Evolutionary conservation across 129 eudicot species (phyloP), one percentile per base, ranked within the genome.

Genomic region (Logfia minima): DNA sequence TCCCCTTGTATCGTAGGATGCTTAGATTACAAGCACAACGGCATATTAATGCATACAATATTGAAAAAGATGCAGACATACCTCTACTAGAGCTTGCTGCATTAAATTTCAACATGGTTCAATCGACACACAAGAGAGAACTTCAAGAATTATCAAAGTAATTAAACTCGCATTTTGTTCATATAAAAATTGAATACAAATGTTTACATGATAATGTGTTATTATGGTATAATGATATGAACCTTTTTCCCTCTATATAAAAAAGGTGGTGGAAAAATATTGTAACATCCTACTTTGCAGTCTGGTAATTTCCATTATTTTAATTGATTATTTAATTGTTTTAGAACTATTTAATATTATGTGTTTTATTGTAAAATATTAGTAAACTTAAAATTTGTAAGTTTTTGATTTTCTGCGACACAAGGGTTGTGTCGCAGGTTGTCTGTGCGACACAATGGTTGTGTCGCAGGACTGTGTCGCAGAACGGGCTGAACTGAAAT

Each of bases 1-100:
- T 61, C 31, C 67, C 67, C 35, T 23, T 61, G 18, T 61, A 61
- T 23, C 67, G 34, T 26, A 62, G 67, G 67, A 24, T 62, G 67
- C 35, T 24, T 24, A 62, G 67, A 62, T 11, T 23, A 62, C 18
- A 62, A 23, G 34, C 67, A 0, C 6, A 8, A 2, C 0, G 67
- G 35, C 2, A 62, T 24, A 62, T 62, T 62, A 11, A 62, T 4
- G 17, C 35, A 4, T 62, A 62, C 17, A 11, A 1, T 26, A 62
- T 1, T 4, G 35, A 0, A 26, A 62, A 23, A 2, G 67, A 62
- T 62, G 67, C 67, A 8, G 24, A 62, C 13, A 4, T 9, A 24
- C 67, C 6, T 19, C 31, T 62, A 1, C 35, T 23, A 10, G 34
- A 62, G 4, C 35, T 62, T 24, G 34, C 67, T 62, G 21, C 63